Evolutionary conservation across 176 grass and related monocot species (phyloP), one percentile per base, ranked within the genome.

Genomic region (Oryza punctata): DNA sequence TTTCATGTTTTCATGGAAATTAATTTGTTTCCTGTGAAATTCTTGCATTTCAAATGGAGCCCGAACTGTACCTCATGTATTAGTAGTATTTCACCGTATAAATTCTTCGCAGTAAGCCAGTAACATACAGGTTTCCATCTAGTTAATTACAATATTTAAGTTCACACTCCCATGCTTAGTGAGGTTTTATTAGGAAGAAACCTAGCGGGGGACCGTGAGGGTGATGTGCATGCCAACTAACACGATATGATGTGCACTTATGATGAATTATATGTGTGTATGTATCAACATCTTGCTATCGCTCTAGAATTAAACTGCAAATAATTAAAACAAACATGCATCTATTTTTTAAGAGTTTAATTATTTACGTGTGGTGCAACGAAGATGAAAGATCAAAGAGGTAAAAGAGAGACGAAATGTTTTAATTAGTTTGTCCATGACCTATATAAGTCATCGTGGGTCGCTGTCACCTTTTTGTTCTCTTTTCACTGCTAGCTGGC

Each of bases 401-500:
- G 11, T n/a, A 44, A 44, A 44, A 44, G 26, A 44, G 38, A 7
- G 60, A 49, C 21, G 4, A 6, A 18, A 59, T 8, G 16, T 60
- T 1, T 33, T 33, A 28, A 6, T 72, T 1, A 28, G 23, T 72
- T 3, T 49, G 12, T 49, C 57, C n/a, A 15, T 18, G 37, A 28
- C 16, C 32, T 38, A 7, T 30, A 7, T 47, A 33, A 79, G 77
- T 79, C 77, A 10, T 66, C 41, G 60, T 67, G 41, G 9, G 37
- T 79, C 63, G 27, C 10, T 33, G 3, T 79, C 77, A 11, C 25
- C 65, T 79, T 65, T 79, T 49, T 33, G 64, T 40, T 79, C 43
- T 32, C 16, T 67, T 21, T 46, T 79, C 63, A 0, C 63, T 33
- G 77, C 77, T 49, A 67, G 63, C 63, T 79, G 77, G 76, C 35